These are phyloP conservation scores for Planoprotostelium fungivorum DNA, from an alignment of 78 protist genomes.

Conservation along the genomic window DNA sequence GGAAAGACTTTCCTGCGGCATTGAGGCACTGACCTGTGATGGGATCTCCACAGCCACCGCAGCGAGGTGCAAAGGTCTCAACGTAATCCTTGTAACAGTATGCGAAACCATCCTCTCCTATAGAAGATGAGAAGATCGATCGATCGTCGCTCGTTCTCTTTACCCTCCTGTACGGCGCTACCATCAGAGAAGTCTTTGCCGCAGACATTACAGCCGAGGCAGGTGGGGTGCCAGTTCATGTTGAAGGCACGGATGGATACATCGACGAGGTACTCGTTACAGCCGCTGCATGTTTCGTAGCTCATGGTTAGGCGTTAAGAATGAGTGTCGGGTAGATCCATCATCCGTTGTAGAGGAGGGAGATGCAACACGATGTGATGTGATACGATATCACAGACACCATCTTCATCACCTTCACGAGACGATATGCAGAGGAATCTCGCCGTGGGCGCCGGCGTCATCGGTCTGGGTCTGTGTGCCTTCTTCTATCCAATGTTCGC, in stretches of 20 bases:
- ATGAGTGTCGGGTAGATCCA: neutral
- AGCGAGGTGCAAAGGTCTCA: conserved; percentile 55
- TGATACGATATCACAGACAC: neutral
- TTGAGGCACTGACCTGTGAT: conserved; percentile 28
- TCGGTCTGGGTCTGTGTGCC: neutral
- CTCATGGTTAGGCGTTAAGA: neutral
- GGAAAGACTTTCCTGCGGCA: conserved; percentile 28
- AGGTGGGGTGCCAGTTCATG: neutral
- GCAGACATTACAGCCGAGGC: neutral
- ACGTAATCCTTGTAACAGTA: conserved; percentile 44
- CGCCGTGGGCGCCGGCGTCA: neutral
- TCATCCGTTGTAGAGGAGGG: too few relatives aligned
- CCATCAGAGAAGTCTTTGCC: neutral
- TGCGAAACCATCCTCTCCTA: conserved; percentile 37
- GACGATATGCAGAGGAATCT: neutral
- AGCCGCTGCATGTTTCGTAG: neutral
- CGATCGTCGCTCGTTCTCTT: neutral
- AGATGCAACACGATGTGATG: too few relatives aligned
- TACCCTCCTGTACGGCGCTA: neutral
- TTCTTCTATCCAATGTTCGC: neutral
- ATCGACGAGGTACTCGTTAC: neutral
- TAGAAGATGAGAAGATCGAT: neutral
- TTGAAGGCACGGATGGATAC: neutral
- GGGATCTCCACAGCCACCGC: conserved; percentile 28
- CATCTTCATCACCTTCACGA: neutral